Evolutionary conservation across 768 basidiomycete species (phyloP).

Genomic region (Termitomyces sp.): DNA sequence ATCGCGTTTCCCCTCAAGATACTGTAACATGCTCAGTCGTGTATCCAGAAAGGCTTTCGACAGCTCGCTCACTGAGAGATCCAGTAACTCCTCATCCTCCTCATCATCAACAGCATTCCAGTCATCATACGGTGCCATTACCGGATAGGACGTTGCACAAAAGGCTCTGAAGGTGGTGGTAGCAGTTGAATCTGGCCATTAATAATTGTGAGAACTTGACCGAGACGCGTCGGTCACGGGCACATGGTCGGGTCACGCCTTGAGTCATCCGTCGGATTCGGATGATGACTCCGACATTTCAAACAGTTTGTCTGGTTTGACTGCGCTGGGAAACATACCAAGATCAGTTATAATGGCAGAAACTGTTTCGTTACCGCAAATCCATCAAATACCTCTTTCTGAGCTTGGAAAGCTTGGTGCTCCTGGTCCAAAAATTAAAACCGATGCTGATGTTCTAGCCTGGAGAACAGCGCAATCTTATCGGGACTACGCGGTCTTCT

Average conservation of each 20-base stretch:
- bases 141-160: not conserved
- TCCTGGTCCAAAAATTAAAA: slow-evolving; percentile 55
- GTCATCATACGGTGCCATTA: slow-evolving; percentile 65
- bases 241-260: slow-evolving; percentile 5
- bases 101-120: slow-evolving; percentile 80
- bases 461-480: slow-evolving; percentile 76
- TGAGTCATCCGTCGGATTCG: not conserved
- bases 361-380: slow-evolving; percentile 7
- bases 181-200: not conserved
- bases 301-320: no score
- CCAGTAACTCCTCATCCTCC: slow-evolving; percentile 79
- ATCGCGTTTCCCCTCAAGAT: slow-evolving; percentile 70
- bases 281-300: no score
- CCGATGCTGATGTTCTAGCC: slow-evolving; percentile 64
- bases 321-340: not conserved
- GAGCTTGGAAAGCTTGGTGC: slow-evolving; percentile 8
- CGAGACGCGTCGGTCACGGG: slow-evolving; percentile 15
- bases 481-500: slow-evolving; percentile 66
- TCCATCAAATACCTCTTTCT: slow-evolving; percentile 24
- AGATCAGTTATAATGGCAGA: slow-evolving; percentile 8
- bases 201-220: not conserved
- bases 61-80: slow-evolving; percentile 45
- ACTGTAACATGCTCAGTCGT: slow-evolving; percentile 28
- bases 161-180: not conserved
- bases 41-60: not conserved